A percentile compares a stretch with the other conserved stretches of the same genome.
phyloP scores from a whole-genome alignment of 2,329 filamentous ascomycete species.

The Colletotrichum nymphaeae region DNA sequence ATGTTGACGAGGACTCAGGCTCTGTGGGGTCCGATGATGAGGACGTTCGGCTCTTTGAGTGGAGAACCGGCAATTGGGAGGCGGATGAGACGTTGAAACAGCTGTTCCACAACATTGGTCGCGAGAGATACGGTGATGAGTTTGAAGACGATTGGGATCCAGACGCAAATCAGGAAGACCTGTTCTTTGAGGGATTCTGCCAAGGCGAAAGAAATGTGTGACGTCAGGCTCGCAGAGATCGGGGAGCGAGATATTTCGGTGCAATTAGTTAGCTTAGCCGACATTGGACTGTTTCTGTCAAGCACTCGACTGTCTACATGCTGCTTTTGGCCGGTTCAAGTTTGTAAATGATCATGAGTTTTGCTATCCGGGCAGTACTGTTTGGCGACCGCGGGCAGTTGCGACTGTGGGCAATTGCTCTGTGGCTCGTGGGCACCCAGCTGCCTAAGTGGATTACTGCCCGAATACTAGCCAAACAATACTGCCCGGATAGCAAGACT shows the following conservation, averaged over 20 bases:
- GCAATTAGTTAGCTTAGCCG: background rate
- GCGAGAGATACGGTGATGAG: background rate
- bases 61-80: background rate
- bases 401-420: too few relatives aligned
- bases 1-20: too few relatives aligned
- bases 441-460: too few relatives aligned
- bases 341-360: too few relatives aligned
- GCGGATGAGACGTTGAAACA: background rate
- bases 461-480: too few relatives aligned
- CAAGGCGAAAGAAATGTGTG: background rate
- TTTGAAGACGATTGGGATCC: background rate
- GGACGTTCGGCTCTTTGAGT: background rate
- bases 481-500: background rate
- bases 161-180: slow-evolving; percentile 12
- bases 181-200: slow-evolving; percentile 12
- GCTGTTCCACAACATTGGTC: slow-evolving; percentile 8
- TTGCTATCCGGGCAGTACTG: too few relatives aligned
- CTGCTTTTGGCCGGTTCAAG: too few relatives aligned
- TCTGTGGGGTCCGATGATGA: background rate
- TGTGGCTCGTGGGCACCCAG: too few relatives aligned
- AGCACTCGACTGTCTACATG: too few relatives aligned
- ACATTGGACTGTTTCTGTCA: too few relatives aligned
- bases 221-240: background rate
- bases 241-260: too few relatives aligned
- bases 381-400: too few relatives aligned